Evolutionary conservation across 2,329 filamentous ascomycete species (phyloP).

Genomic region (Pestalotiopsis fici): DNA sequence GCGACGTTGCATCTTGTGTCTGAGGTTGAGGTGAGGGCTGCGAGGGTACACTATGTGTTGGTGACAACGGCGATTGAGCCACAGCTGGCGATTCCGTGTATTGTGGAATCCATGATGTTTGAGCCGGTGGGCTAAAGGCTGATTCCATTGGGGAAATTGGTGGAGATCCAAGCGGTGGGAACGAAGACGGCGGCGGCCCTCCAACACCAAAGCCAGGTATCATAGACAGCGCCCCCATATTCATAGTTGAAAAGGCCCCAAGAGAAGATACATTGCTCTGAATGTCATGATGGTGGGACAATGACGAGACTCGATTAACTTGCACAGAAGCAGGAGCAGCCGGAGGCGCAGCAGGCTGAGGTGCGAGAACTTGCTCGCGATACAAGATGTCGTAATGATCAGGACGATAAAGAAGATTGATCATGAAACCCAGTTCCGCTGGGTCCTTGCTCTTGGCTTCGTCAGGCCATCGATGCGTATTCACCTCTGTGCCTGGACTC

Average conservation of each 20-base stretch:
- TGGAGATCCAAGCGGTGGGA: conserved; percentile 34
- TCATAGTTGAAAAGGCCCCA: conserved; percentile 40
- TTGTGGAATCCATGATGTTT: conserved; percentile 37
- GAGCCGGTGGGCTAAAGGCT: conserved; percentile 33
- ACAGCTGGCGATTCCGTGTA: conserved; percentile 30
- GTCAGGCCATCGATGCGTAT: conserved; percentile 65
- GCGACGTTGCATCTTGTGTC: conserved; percentile 24
- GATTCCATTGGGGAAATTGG: conserved; percentile 35
- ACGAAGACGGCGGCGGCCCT: conserved; percentile 16
- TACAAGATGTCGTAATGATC: conserved; percentile 97
- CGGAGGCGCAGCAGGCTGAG: conserved; percentile 23
- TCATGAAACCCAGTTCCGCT: conserved; percentile 47
- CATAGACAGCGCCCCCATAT: conserved; percentile 45
- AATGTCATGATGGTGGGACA: conserved; percentile 47
- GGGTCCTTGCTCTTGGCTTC: conserved; percentile 48
- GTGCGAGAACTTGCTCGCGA: conserved; percentile 33
- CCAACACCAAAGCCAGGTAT: conserved; percentile 44
- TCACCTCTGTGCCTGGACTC: conserved; percentile 76
- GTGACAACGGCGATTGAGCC: conserved; percentile 17
- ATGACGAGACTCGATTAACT: conserved; percentile 52
- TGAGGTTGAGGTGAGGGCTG: conserved; percentile 32
- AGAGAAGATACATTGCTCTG: conserved; percentile 39
- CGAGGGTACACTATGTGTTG: conserved; percentile 25
- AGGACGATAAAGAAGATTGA: conserved; percentile 65
- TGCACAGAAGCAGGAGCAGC: conserved; percentile 41